phyloP scores from a whole-genome alignment of 1,284 basidiomycete genomes.

The Ganoderma leucocontextum region DNA sequence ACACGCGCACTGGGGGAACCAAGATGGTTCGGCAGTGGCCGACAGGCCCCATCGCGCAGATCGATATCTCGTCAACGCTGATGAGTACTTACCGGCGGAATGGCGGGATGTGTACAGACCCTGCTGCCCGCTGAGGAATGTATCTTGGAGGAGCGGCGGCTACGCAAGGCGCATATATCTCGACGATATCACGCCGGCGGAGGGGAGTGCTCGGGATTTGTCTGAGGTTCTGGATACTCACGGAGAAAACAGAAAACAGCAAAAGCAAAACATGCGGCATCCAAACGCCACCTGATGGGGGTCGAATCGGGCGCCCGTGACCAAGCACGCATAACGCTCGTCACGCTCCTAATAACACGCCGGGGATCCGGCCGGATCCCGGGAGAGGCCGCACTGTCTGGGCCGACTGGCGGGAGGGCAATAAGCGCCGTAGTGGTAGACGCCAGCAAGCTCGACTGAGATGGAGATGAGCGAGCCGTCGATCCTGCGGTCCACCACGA shows the following conservation, averaged over 20 bases:
- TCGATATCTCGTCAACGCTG: constrained; percentile 34
- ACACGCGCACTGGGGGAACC: constrained; percentile 3
- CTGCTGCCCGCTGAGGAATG: neutral
- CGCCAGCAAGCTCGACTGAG: constrained; percentile 12
- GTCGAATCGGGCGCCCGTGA: constrained; percentile 23
- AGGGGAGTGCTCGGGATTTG: neutral
- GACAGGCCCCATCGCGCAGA: constrained; percentile 31
- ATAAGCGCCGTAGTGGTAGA: neutral
- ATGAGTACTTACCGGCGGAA: constrained; percentile 28
- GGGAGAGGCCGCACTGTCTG: neutral
- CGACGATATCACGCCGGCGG: neutral
- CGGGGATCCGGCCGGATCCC: constrained; percentile 6
- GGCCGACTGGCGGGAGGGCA: neutral
- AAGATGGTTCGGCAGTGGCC: constrained; percentile 22
- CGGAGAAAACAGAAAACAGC: neutral
- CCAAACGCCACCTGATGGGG: constrained; percentile 17
- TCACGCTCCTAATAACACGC: constrained; percentile 1
- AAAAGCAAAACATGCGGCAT: constrained; percentile 6
- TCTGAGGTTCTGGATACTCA: neutral
- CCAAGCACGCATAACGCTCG: neutral
- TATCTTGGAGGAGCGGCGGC: neutral
- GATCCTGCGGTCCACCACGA: constrained; percentile 28
- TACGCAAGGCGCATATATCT: neutral
- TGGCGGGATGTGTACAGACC: constrained; percentile 10
- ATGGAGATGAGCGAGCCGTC: constrained; percentile 19